phyloP scores from a whole-genome alignment of 495 filamentous ascomycete species.

The Penicillium steckii region DNA sequence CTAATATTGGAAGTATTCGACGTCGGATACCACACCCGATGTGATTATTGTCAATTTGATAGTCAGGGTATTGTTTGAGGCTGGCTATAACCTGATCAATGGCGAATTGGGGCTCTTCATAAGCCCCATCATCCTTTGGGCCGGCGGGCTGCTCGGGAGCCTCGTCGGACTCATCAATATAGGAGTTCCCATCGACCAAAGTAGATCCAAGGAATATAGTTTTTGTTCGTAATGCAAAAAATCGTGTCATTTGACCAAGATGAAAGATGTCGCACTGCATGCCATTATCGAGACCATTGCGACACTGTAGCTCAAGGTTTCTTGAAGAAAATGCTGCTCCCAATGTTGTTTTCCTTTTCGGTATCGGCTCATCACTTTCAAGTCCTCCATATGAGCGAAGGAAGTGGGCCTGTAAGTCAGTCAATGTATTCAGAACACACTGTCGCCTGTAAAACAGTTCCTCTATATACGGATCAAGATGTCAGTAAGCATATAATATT shows the following conservation, averaged over 20 bases:
- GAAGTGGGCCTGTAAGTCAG: conserved; percentile 74
- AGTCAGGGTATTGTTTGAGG: conserved; percentile 64
- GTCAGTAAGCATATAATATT: neutral
- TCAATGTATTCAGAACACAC: conserved; percentile 70
- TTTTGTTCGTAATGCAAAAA: conserved; percentile 56
- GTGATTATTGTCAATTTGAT: conserved; percentile 79
- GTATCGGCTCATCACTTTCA: conserved; percentile 23
- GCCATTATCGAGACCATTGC: conserved; percentile 72
- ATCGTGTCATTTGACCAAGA: conserved; percentile 81
- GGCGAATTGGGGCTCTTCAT: conserved; percentile 31
- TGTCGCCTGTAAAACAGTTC: conserved; percentile 71
- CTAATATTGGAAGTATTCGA: conserved; percentile 64
- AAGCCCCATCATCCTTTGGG: conserved; percentile 17
- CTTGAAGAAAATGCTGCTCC: conserved; percentile 13
- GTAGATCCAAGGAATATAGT: conserved; percentile 49
- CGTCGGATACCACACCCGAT: conserved; percentile 73
- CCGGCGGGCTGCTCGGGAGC: neutral
- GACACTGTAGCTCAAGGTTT: conserved; percentile 58
- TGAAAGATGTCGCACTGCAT: conserved; percentile 82
- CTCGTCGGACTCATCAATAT: neutral
- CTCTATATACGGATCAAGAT: conserved; percentile 43
- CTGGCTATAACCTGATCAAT: conserved; percentile 51
- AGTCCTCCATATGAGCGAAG: conserved; percentile 59
- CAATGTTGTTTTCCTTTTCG: conserved; percentile 9
- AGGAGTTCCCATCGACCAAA: conserved; percentile 43